Evolutionary conservation across 441 rosid genomes (phyloP).

Genomic region (Daphne laureola): DNA sequence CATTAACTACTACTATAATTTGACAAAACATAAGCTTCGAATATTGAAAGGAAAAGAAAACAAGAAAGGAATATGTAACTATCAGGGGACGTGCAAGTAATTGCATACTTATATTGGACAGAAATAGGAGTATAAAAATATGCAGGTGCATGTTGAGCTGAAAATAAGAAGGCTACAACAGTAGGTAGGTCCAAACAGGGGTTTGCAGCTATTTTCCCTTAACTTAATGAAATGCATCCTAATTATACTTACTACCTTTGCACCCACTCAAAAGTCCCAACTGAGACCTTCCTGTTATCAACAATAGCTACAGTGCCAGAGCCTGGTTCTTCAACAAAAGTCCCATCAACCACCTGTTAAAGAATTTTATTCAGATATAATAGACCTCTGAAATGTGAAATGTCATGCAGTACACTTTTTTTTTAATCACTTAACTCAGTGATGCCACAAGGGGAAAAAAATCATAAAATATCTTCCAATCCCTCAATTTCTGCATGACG

Average conservation of each 20-base stretch:
- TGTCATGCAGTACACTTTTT: neutral
- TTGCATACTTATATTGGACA: too few relatives aligned
- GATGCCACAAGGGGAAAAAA: neutral
- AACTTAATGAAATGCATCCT: neutral
- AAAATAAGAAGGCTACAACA: too few relatives aligned
- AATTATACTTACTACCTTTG: slow-evolving; percentile 49
- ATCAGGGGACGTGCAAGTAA: too few relatives aligned
- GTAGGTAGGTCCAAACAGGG: too few relatives aligned
- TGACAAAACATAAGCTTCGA: too few relatives aligned
- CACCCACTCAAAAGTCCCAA: slow-evolving; percentile 93
- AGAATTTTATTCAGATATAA: neutral
- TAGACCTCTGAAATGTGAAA: neutral
- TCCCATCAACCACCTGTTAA: slow-evolving; percentile 70
- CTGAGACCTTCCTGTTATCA: slow-evolving; percentile 60
- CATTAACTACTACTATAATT: too few relatives aligned
- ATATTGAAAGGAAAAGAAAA: too few relatives aligned
- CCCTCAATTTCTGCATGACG: too few relatives aligned
- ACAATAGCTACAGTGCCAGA: slow-evolving; percentile 78
- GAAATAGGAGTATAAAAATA: too few relatives aligned
- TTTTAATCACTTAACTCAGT: slow-evolving; percentile 1
- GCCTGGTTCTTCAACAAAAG: slow-evolving; percentile 90
- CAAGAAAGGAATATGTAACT: too few relatives aligned
- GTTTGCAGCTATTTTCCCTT: too few relatives aligned
- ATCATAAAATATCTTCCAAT: too few relatives aligned
- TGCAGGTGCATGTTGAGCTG: neutral